Evolutionary conservation across 2,329 filamentous ascomycete genomes (phyloP), one percentile per base, ranked within the genome.

Genomic region (Botryotinia calthae): DNA sequence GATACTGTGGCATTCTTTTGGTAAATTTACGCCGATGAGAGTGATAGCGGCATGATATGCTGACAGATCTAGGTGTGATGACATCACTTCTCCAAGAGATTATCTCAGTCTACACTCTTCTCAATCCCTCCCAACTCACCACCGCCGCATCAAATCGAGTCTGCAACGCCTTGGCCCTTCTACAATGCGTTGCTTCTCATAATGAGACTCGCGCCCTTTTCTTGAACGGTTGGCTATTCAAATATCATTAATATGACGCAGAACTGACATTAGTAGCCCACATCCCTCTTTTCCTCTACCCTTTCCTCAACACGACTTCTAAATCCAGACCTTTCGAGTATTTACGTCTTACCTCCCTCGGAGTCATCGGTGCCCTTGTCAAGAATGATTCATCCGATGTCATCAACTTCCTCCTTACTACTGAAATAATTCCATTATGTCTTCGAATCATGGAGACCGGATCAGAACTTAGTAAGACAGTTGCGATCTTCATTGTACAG

Each of bases 321-420:
- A 99, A 99, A 83, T 98, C 95, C 46, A 90, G 96, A 70, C 96
- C 96, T 0, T 99, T 98, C 82, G 96, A 99, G 82, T 99, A 99
- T 81, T 89, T 99, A 70, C 94, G 96, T 70, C 89, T 99, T 48
- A 99, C 96, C 0, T 98, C 95, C 28, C 89, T 99, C 34, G 96
- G 96, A 71, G 96, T 99, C 44, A 98, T 99, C 77, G 96, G 96
- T 73, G 96, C 96, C 2, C 86, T 99, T 63, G 96, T 99, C 74
- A 99, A 99, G 87, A 99, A 99, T 81, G 96, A 99, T 84, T 98
- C 95, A 4, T 95, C 93, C 28, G 96, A 98, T 81, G 96, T 98
- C 74, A 99, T 99, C 85, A 98, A 98, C 85, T 99, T 99, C 82
- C 91, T 99, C 71, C 87, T 99, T 66, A 98, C 96, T 1, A 99